A percentile compares a stretch with the other conserved stretches of the same genome.
phyloP scores from a whole-genome alignment of 2,329 filamentous ascomycete species.

The Cladosporium sphaerospermum region DNA sequence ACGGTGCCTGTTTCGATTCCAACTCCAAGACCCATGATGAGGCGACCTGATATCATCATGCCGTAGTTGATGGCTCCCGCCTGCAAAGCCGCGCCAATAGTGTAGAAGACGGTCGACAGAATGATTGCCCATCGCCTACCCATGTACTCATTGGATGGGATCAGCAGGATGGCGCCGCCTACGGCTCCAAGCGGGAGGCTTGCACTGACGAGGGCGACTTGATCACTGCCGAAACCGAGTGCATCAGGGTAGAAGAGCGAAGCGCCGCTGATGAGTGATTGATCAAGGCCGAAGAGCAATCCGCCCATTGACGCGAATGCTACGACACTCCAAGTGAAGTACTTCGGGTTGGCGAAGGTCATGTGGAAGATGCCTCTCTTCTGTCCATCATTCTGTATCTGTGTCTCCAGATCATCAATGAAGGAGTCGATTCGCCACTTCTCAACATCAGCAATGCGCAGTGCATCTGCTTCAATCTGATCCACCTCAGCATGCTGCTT shows the following conservation, averaged over 20 bases:
- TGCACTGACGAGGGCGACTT: conserved; percentile 62
- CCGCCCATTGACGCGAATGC: conserved; percentile 71
- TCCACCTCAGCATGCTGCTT: too few species aligned
- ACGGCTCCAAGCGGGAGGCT: conserved; percentile 68
- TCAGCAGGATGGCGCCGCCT: conserved; percentile 60
- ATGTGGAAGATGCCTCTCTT: conserved; percentile 46
- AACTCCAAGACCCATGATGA: conserved; percentile 64
- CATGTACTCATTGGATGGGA: conserved; percentile 60
- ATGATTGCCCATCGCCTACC: conserved; percentile 64
- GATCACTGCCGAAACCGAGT: conserved; percentile 46
- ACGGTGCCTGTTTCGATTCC: conserved; percentile 70
- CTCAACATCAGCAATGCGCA: conserved; percentile 26
- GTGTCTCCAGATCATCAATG: conserved; percentile 36
- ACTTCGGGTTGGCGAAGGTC: conserved; percentile 54
- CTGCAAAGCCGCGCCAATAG: conserved; percentile 61
- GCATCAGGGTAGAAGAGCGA: conserved; percentile 59
- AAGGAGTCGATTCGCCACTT: conserved; percentile 41
- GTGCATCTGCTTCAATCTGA: conserved; percentile 20
- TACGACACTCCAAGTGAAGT: conserved; percentile 64
- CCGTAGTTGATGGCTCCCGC: conserved; percentile 62
- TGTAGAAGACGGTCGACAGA: conserved; percentile 63
- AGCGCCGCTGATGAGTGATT: conserved; percentile 66
- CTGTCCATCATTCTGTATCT: conserved; percentile 31
- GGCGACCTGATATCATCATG: conserved; percentile 63
- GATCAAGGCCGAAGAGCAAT: conserved; percentile 64